Base-by-base conservation (phyloP, 1,139 yeast genomes). In the Arxiozyma bovina region DNA sequence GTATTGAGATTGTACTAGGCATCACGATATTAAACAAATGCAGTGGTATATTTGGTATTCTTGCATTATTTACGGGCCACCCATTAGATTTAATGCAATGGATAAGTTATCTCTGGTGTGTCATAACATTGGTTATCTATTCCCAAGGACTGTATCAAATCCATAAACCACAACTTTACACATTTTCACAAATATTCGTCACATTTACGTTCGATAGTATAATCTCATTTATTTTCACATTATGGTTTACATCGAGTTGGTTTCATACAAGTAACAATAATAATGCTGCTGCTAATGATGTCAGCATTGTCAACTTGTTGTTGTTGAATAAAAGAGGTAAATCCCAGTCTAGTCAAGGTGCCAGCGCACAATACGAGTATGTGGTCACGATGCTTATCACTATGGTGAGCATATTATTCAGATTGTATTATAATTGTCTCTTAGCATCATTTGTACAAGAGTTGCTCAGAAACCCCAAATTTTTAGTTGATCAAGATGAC, bases 21-120 rank as follows among this genome's bases (percentile, higher is more conserved):
- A 75, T 87, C 43, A 85, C 94, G 23, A 80, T 90, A 50, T 77
- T 91, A 62, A 91, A 93, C 73, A 91, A 91, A 69, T 89, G 93
- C 58, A 84, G 96, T 55, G 97, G 98, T 11, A 75, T 84, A 30
- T 93, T 85, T 70, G 99, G 98, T 34, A 75, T 91, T 45, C 74
- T 91, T 42, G 90, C 98, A 0, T 72, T 93, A 47, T 79, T 93
- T 65, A 91, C 97, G 0, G 94, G 96, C 1, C 96, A 90, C 65
- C 95, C 94, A 1, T 77, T 91, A 56, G 84, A 83, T 59, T 81
- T 83, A 58, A 75, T 86, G 75, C 97, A 93, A 67, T 87, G 96
- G 96, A 61, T 86, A 1, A 81, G 85, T 63, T 89, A 91, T 70
- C 66, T 85, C 43, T 70, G 84, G 60, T 85, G 95, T 4, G 74